Evolutionary conservation across 139 green algal genomes (phyloP).

Genomic region (Desmodesmus armatus): DNA sequence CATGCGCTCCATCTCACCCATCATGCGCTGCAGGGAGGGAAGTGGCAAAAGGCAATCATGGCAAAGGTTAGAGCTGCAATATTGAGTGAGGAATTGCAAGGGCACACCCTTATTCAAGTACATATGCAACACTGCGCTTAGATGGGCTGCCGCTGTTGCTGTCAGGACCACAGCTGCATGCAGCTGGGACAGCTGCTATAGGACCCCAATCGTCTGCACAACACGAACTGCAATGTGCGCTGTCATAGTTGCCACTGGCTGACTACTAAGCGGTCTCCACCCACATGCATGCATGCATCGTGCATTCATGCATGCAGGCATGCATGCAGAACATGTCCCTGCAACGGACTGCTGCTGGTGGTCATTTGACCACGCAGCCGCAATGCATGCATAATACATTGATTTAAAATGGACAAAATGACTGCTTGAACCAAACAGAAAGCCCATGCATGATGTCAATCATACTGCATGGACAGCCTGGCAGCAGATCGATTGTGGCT

Average conservation of each 20-base stretch:
- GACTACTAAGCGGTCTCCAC: too few relatives aligned
- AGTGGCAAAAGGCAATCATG: not conserved
- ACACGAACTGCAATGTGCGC: not conserved
- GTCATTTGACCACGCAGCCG: not conserved
- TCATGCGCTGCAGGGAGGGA: conserved; percentile 13
- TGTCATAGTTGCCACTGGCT: not conserved
- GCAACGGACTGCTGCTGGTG: not conserved
- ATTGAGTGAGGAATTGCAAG: not conserved
- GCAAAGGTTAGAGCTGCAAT: not conserved
- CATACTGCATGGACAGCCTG: not conserved
- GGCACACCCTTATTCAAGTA: not conserved
- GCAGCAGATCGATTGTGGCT: not conserved
- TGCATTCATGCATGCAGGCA: conserved; percentile 34
- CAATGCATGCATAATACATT: not conserved
- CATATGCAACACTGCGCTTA: too few relatives aligned
- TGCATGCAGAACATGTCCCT: not conserved
- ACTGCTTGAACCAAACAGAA: too few relatives aligned
- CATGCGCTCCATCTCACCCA: conserved; percentile 16
- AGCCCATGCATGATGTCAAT: not conserved
- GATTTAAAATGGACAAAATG: not conserved
- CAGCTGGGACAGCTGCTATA: too few relatives aligned
- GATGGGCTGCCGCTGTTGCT: too few relatives aligned
- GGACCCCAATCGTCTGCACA: not conserved
- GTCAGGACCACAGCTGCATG: not conserved
- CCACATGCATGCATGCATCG: too few relatives aligned